These are phyloP conservation scores for Backusella luteola DNA, from an alignment of 192 early-diverging fungal genomes.

Conservation along the genomic window DNA sequence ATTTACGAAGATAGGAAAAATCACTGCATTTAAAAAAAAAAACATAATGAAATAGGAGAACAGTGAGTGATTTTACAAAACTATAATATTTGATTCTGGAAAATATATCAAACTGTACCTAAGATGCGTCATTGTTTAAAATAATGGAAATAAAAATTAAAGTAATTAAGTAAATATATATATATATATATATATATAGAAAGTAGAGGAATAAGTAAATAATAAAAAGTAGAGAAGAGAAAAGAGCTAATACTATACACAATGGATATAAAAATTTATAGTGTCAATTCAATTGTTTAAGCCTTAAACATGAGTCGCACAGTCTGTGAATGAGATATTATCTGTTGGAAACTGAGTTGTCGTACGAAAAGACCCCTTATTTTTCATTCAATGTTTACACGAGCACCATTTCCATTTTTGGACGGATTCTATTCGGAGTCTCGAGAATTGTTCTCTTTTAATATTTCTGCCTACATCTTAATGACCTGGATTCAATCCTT, in stretches of 20 bases:
- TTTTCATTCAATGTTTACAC: background rate
- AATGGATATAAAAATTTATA: background rate
- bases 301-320: background rate
- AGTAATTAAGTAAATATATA: background rate
- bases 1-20: slow-evolving; percentile 30
- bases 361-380: background rate
- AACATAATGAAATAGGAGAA: background rate
- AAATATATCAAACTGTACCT: background rate
- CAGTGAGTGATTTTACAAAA: background rate
- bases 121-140: slow-evolving; percentile 13
- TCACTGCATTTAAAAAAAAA: slow-evolving; percentile 18
- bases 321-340: background rate
- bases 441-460: background rate
- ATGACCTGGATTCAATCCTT: background rate
- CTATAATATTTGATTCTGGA: background rate
- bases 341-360: background rate
- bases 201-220: background rate
- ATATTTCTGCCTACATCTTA: background rate
- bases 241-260: background rate
- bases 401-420: background rate
- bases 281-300: background rate
- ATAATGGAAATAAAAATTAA: background rate
- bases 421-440: background rate
- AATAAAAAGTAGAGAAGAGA: background rate
- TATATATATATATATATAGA: background rate